These are phyloP conservation scores for Didymella glomerata DNA, from an alignment of 2,329 filamentous ascomycete genomes.

Conservation along the genomic window DNA sequence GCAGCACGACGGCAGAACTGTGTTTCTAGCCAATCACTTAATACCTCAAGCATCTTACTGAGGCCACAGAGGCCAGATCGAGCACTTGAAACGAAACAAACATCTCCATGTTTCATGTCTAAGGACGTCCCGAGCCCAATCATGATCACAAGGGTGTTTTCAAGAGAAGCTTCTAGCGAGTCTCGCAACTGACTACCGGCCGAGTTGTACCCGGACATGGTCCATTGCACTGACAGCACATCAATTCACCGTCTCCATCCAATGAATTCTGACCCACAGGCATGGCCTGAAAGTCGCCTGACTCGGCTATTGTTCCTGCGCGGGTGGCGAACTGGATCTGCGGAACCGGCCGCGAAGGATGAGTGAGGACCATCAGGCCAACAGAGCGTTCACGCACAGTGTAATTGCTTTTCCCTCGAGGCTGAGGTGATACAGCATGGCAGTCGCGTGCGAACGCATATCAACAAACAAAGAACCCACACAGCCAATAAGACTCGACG, in stretches of 20 bases:
- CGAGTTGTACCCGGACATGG: slow-evolving; percentile 17
- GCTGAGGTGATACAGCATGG: not conserved
- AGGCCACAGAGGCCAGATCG: slow-evolving; percentile 19
- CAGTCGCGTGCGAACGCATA: not conserved
- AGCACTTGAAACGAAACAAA: slow-evolving; percentile 28
- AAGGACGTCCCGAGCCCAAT: slow-evolving; percentile 4
- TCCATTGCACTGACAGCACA: slow-evolving; percentile 20
- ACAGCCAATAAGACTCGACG: not conserved
- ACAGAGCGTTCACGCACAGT: slow-evolving; percentile 2
- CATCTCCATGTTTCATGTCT: slow-evolving; percentile 22
- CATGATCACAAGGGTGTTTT: not conserved
- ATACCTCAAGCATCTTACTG: slow-evolving; percentile 28
- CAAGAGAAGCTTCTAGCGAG: slow-evolving; percentile 15
- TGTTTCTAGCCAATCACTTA: slow-evolving; percentile 30
- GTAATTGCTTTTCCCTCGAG: not conserved
- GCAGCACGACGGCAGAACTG: slow-evolving; percentile 18
- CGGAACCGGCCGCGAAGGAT: slow-evolving; percentile 19
- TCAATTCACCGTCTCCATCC: slow-evolving; percentile 20
- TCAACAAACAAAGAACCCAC: slow-evolving; percentile 4
- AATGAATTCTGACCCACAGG: slow-evolving; percentile 16
- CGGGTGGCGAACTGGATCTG: slow-evolving; percentile 20
- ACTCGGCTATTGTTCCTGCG: slow-evolving; percentile 20
- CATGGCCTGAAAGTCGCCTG: slow-evolving; percentile 13
- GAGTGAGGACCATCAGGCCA: slow-evolving; percentile 8
- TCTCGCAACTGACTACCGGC: slow-evolving; percentile 7